Conservation (phyloP, 2,329 filamentous ascomycete species). For the Cadophora sp. region DNA sequence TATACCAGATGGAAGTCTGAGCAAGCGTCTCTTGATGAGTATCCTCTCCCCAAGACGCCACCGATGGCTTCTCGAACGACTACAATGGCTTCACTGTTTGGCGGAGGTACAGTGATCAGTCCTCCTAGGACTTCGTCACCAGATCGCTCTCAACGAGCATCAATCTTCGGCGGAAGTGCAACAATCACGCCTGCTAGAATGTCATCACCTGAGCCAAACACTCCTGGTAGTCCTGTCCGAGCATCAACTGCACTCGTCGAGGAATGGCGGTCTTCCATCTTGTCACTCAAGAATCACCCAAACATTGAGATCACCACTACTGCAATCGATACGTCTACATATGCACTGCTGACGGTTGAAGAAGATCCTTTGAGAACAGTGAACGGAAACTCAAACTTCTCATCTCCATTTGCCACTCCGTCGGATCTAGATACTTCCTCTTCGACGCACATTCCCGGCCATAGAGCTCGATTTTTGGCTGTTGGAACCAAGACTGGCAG, state of each 20-base stretch:
- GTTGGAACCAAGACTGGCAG: conserved; percentile 79
- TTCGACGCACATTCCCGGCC: conserved; percentile 76
- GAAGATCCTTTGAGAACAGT: conserved; percentile 79
- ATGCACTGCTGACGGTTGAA: conserved; percentile 71
- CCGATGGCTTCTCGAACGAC: conserved; percentile 33
- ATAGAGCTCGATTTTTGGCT: conserved; percentile 80
- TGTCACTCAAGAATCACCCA: conserved; percentile 66
- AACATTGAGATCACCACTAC: conserved; percentile 70
- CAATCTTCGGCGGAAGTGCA: conserved; percentile 36
- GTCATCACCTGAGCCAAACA: conserved; percentile 36
- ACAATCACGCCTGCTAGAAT: conserved; percentile 25
- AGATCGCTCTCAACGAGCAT: conserved; percentile 32
- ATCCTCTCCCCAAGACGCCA: conserved; percentile 42
- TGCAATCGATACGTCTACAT: conserved; percentile 76
- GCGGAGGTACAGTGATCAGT: conserved; percentile 37
- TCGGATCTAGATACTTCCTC: conserved; percentile 32
- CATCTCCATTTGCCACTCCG: conserved; percentile 39
- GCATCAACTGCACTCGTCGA: conserved; percentile 51
- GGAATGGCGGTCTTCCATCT: conserved; percentile 70
- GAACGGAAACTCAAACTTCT: conserved; percentile 51
- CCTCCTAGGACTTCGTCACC: conserved; percentile 35
- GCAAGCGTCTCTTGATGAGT: conserved; percentile 41
- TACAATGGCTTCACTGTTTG: conserved; percentile 44
- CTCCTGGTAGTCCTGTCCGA: conserved; percentile 34
- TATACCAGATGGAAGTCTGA: conserved; percentile 59